Base-by-base conservation (phyloP, 805 yeast species). In the Candida boleticola region DNA sequence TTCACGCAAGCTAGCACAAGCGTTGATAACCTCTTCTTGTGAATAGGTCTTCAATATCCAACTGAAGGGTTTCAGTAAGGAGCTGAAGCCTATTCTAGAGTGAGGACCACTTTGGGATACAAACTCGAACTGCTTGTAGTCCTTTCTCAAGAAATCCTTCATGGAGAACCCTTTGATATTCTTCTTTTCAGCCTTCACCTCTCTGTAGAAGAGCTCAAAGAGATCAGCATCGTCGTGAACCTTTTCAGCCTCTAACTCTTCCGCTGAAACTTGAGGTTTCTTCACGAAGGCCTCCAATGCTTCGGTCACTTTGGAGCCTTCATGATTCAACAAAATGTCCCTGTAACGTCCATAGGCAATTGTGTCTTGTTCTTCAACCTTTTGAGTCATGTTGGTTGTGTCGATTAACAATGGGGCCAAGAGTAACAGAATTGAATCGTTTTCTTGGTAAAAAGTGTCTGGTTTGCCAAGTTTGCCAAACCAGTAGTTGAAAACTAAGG, bases 401-500 rank as follows among this genome's bases (percentile, higher is more conserved):
- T 92, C 98, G 10, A 85, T 69, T 29, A 89, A 54, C 23, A 85
- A 73, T 1, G 97, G 93, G 0, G 87, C 83, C 37, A 82, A 47
- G 5, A 80, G 66, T 11, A 88, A 62, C 23, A 64, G 61, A 1
- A 76, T 64, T 5, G 76, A 54, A 17, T 72, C 77, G 17, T 55
- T 47, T 10, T 49, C 44, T 22, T 46, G 46, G 2, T 54, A 49
- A 29, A 63, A 46, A 1, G 48, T 36, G 6, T 49, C 37, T 1
- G 46, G 47, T 3, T 37, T 48, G 17, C 36, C 49, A 41, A 52
- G 46, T 38, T 57, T 49, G 9, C 50, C 51, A 47, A 61, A 56
- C 81, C 85, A 87, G 51, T 82, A 77, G 37, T 77, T 74, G 49
- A 85, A 74, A 2, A 92, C 86, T 39, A 89, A 66, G 13, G 88